Base-by-base conservation (phyloP, 352 stramenopile species). In the Phytopythium chamaehyphon region DNA sequence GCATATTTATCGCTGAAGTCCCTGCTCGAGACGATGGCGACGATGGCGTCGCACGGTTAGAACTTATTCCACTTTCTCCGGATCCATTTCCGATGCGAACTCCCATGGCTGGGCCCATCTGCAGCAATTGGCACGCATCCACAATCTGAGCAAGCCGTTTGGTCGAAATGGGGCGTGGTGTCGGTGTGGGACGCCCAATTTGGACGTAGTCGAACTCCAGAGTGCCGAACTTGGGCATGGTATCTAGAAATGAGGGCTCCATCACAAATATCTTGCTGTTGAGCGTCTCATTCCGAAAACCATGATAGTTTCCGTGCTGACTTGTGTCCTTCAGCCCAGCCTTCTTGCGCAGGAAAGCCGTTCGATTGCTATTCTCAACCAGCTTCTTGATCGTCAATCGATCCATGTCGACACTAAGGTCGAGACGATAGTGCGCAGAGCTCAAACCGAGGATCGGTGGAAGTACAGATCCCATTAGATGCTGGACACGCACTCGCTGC, bases 151-250 rank as follows among this genome's bases (percentile, higher is more conserved):
- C 66, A 44, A 91, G 86, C 0, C 81, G 71, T 38, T 81, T 88
- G 37, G 43, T 71, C 1, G 77, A 91, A 18, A 87, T 67, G 35
- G 76, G 52, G 23, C 70, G 65, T 19, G 40, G 1, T 61, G 66
- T 9, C 38, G 44, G 39, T 18, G 63, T 39, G 5, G 28, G 28
- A 22, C 71, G 57, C 4, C 75, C 71, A 36, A 87, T 60, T 47
- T 88, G 77, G 14, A 86, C 71, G 55, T 87, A 91, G 50, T 91
- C 81, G 15, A 91, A 79, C 56, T 91, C 81, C 44, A 91, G 55
- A 48, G 80, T 72, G 22, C 81, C 81, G 40, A 89, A 91, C 35
- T 74, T 79, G 0, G 81, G 76, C 47, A 86, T 73, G 0, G 40
- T 62, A 40, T 91, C 81, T n/a, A 87, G 54, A 35, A 91, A 91